Base-by-base conservation (phyloP, 192 early-diverging fungal species). In the Entomortierella beljakovae region DNA sequence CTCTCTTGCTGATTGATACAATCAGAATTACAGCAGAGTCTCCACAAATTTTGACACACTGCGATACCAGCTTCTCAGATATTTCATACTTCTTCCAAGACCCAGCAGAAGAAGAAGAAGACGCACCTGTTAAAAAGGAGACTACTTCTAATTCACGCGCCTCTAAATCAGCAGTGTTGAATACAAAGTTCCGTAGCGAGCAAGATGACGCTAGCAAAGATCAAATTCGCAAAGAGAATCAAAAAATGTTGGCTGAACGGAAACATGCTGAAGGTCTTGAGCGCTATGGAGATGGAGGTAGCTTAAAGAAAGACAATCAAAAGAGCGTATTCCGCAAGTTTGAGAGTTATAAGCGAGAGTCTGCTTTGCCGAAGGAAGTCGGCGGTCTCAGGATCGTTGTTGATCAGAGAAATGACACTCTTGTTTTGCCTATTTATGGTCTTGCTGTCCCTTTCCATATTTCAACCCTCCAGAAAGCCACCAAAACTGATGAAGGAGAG, bases 391-490 rank as follows among this genome's bases (percentile, higher is more conserved):
- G 88, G 91, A 98, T 99, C 72, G 65, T 93, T 43, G 95, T 99
- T 0, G 98, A 99, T 83, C 84, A 88, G 57, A 88, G 90, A 34
- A 91, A 89, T 40, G 94, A 98, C 46, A 87, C 97, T 6, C 86
- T 99, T 49, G 90, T 99, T 42, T 82, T 98, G 51, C 98, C 98
- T 8, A 92, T 99, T 42, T 97, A 97, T 72, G 97, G 97, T 23
- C 89, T 94, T 79, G 91, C 97, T 2, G 98, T 99, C 16, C 98
- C 98, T 32, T 98, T 99, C 87, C 98, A 99, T 80, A 94, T 99
- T 61, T 94, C 95, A 15, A 96, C 96, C 2, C 74, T 99, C 38
- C 98, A 99, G 71, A 98, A 94, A 76, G 90, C 94, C 8, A 92
- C 88, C 81, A 98, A 98, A 82, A 92, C 86, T 53, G 98, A 98